Evolutionary conservation across 2,329 filamentous ascomycete genomes (phyloP).

Genomic region (Colletotrichum phormii): DNA sequence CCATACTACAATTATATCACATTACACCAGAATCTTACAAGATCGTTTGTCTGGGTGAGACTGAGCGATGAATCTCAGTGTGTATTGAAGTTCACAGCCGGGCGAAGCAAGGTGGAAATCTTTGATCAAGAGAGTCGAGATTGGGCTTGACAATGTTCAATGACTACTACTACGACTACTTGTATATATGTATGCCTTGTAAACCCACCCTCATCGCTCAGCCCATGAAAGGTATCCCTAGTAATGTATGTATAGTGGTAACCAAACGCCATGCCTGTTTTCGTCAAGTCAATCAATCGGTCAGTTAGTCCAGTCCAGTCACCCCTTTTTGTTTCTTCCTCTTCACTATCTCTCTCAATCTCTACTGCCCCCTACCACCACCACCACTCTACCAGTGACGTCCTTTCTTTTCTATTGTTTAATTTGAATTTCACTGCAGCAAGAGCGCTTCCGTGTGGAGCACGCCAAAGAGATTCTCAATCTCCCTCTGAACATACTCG

Average conservation of each 20-base stretch:
- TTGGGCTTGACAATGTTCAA: conserved; percentile 12
- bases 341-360: not conserved
- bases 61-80: too few species aligned
- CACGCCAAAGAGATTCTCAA: conserved; percentile 73
- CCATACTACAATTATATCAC: not conserved
- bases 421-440: conserved; percentile 56
- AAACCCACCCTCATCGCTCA: not conserved
- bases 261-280: conserved; percentile 3
- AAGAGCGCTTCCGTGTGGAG: conserved; percentile 70
- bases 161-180: conserved; percentile 15
- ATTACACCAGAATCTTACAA: not conserved
- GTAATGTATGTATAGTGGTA: not conserved
- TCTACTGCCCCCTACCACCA: not conserved
- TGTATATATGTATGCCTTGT: conserved; percentile 17
- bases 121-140: not conserved
- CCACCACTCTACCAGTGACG: not conserved
- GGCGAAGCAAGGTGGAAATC: not conserved
- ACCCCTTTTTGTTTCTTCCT: not conserved
- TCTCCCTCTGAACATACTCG: conserved; percentile 68
- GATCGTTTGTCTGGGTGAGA: too few species aligned
- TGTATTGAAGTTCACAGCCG: too few species aligned
- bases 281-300: not conserved
- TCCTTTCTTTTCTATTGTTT: not conserved
- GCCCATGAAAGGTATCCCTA: not conserved
- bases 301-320: not conserved